Base-by-base conservation (phyloP, 495 filamentous ascomycete species). In the Terfezia boudieri region DNA sequence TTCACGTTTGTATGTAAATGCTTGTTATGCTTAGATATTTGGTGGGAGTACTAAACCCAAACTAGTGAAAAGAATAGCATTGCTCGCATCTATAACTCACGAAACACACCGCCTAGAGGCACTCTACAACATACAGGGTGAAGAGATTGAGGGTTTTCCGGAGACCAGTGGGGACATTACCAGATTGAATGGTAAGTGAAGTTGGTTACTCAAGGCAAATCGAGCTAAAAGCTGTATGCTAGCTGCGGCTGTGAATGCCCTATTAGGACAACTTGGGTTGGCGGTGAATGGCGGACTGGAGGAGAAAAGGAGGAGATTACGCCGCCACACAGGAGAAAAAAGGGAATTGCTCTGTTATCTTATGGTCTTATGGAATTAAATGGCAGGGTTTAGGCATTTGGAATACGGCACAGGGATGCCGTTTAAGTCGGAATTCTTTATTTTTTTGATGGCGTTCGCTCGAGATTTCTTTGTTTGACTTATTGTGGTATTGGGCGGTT, bases 91-190 rank as follows among this genome's bases (percentile, higher is more conserved):
- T 51, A 7, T 22, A 56, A 52, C 37, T 41, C 49, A 46, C 53
- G 36, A 12, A 52, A 43, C 41, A 12, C 26, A 41, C 23, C 43
- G 0, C 48, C 37, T 56, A 43, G 50, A 56, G 50, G 49, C 49
- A 37, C n/a, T 56, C 36, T 56, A 17, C 46, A 36, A 35, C 51
- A 53, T 56, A 36, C 16, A 53, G 46, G 38, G 22, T 46, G 50
- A 52, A 46, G 7, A 17, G 32, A 55, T 55, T 49, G 10, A 49
- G 5, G 11, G 43, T 32, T 55, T 55, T 50, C 53, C 53, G 7
- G n/a, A 55, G 53, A 55, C 53, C 46, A 53, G 12, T 56, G 36
- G 12, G 37, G 48, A 56, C 49, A 56, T 56, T 37, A 53, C 32
- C 36, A 50, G 20, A 41, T 38, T 56, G 51, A 52, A 56, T 54